phyloP scores from a whole-genome alignment of 2,329 filamentous ascomycete genomes.

The Tolypocladium nubicola region DNA sequence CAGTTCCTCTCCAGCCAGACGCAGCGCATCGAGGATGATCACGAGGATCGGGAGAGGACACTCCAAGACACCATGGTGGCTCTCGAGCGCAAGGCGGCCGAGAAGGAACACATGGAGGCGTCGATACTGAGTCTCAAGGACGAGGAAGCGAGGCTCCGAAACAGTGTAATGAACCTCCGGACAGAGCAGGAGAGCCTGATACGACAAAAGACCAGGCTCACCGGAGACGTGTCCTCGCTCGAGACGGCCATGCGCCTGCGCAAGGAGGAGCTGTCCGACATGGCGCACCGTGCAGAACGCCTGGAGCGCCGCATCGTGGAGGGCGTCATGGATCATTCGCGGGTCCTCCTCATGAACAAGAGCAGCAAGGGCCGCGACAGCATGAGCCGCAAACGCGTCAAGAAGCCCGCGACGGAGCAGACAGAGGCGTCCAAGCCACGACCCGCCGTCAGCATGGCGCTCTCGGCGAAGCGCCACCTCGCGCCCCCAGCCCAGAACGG shows the following conservation, averaged over 20 bases:
- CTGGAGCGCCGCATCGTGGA: constrained; percentile 90
- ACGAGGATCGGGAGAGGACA: constrained; percentile 67
- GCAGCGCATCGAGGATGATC: constrained; percentile 62
- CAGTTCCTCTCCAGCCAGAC: constrained; percentile 72
- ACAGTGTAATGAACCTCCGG: constrained; percentile 47
- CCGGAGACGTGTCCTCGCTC: constrained; percentile 78
- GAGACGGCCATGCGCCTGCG: constrained; percentile 84
- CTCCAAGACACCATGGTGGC: constrained; percentile 70
- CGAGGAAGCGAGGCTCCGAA: constrained; percentile 42
- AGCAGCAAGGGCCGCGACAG: constrained; percentile 39
- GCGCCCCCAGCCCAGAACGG: constrained; percentile 36
- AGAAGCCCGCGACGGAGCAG: constrained; percentile 24
- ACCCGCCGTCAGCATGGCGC: constrained; percentile 40
- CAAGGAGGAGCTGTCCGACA: constrained; percentile 79
- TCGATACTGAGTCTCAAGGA: constrained; percentile 39
- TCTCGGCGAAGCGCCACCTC: constrained; percentile 40
- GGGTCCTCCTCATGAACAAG: constrained; percentile 74
- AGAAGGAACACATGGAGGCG: constrained; percentile 51
- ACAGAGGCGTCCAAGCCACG: constrained; percentile 12
- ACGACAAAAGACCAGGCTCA: constrained; percentile 68
- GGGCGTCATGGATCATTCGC: constrained; percentile 91
- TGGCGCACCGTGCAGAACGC: constrained; percentile 81
- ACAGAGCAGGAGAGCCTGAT: constrained; percentile 65
- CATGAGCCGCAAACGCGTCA: constrained; percentile 49
- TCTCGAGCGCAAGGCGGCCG: constrained; percentile 63